Percentiles rank a stretch among this genome's conserved stretches.
phyloP scores from a whole-genome alignment of 768 basidiomycete genomes.

The Tulasnella sp. region DNA sequence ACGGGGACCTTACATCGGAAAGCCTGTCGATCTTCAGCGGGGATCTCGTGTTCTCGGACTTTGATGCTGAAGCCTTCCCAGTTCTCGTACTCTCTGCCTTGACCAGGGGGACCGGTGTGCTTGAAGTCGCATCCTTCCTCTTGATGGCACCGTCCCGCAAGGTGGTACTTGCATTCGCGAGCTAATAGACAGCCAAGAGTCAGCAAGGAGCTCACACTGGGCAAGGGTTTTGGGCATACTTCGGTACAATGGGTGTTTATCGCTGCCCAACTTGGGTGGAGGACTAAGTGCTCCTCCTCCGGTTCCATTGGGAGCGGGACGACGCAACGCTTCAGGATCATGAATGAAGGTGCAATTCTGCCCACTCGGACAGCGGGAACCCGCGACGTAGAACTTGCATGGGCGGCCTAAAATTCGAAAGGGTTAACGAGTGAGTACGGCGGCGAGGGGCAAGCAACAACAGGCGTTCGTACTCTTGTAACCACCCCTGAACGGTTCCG shows the following conservation, averaged over 20 bases:
- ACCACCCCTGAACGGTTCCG: conserved; percentile 11
- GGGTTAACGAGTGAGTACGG: background rate
- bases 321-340: conserved; percentile 31
- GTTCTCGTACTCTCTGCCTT: conserved; percentile 35
- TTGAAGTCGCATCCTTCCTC: conserved; percentile 28
- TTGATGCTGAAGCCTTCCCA: background rate
- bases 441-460: background rate
- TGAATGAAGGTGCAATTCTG: conserved; percentile 35
- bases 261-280: conserved; percentile 11
- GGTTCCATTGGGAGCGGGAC: background rate
- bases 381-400: conserved; percentile 33
- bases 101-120: conserved; percentile 32
- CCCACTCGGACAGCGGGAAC: conserved; percentile 30
- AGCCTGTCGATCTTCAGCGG: too few relatives aligned
- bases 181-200: background rate
- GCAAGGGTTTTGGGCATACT: background rate
- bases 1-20: too few relatives aligned
- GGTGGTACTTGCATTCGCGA: conserved; percentile 34
- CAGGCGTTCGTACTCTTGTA: background rate
- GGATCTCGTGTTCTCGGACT: too few relatives aligned
- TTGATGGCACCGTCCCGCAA: conserved; percentile 33
- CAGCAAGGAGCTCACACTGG: too few relatives aligned
- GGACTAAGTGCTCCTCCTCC: background rate
- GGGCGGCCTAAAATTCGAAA: conserved; percentile 23
- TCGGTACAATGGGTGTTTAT: conserved; percentile 29